These are phyloP conservation scores for Pistacia vera DNA, from an alignment of 345 rosid species.

Conservation along the genomic window DNA sequence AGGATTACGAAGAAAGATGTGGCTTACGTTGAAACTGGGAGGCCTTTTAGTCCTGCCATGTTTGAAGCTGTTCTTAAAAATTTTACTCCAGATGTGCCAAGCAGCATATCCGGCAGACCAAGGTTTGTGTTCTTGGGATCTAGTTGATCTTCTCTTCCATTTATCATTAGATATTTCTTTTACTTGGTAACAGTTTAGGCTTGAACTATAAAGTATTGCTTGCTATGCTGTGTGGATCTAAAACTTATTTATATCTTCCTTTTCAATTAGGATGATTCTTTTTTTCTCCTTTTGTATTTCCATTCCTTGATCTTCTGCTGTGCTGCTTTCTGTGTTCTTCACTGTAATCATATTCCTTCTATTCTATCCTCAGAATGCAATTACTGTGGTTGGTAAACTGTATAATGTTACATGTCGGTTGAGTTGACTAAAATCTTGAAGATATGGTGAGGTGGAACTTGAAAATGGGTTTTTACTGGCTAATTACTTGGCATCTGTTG, in stretches of 20 bases:
- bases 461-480: not conserved
- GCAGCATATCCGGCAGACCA: constrained; percentile 74
- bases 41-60: constrained; percentile 81
- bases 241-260: not conserved
- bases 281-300: no score
- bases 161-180: not conserved
- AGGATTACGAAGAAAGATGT: constrained; percentile 47
- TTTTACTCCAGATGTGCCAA: constrained; percentile 87
- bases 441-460: not conserved
- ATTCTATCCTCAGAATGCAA: no score
- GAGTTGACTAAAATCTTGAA: not conserved
- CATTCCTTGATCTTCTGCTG: not conserved
- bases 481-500: not conserved
- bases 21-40: constrained; percentile 56
- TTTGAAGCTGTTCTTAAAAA: constrained; percentile 76
- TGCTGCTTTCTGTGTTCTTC: not conserved
- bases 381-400: no score
- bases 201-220: not conserved
- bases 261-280: no score
- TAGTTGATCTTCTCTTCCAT: not conserved
- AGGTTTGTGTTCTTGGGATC: constrained; percentile 55
- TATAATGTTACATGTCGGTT: not conserved
- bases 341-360: not conserved
- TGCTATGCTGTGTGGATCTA: not conserved
- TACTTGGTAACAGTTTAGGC: not conserved